phyloP scores from a whole-genome alignment of 2,329 filamentous ascomycete genomes.

The Diaporthe citrichinensis region DNA sequence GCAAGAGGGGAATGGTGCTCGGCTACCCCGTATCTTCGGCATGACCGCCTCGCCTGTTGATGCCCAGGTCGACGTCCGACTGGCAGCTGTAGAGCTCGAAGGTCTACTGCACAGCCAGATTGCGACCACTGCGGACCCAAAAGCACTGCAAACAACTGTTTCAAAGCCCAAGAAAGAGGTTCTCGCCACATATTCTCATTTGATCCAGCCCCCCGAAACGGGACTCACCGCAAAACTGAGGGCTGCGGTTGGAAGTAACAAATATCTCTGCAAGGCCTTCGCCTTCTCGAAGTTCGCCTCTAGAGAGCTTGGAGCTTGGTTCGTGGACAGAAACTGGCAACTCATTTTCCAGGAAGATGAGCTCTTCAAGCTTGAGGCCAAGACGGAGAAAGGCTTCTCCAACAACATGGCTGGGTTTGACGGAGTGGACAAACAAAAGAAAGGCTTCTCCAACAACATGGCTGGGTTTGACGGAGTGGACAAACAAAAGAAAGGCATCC shows the following conservation, averaged over 20 bases:
- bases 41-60: constrained; percentile 98
- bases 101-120: constrained; percentile 84
- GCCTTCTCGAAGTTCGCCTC: constrained; percentile 71
- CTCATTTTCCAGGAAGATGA: constrained; percentile 76
- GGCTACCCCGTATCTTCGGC: constrained; percentile 84
- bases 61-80: constrained; percentile 79
- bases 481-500: constrained; percentile 68
- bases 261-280: constrained; percentile 70
- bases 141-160: constrained; percentile 70
- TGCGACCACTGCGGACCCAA: constrained; percentile 74
- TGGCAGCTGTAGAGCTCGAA: constrained; percentile 82
- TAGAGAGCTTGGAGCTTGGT: constrained; percentile 84
- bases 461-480: constrained; percentile 65
- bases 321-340: constrained; percentile 85
- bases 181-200: constrained; percentile 65
- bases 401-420: constrained; percentile 45
- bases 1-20: constrained; percentile 44
- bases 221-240: constrained; percentile 72
- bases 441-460: too few relatives aligned
- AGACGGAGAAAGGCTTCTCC: constrained; percentile 54
- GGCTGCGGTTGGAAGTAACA: constrained; percentile 55
- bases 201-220: constrained; percentile 71
- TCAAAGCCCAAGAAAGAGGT: constrained; percentile 72
- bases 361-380: constrained; percentile 71
- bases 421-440: constrained; percentile 66